Base-by-base conservation (phyloP, 1,139 yeast genomes). In the Magnusiomyces ingens region DNA sequence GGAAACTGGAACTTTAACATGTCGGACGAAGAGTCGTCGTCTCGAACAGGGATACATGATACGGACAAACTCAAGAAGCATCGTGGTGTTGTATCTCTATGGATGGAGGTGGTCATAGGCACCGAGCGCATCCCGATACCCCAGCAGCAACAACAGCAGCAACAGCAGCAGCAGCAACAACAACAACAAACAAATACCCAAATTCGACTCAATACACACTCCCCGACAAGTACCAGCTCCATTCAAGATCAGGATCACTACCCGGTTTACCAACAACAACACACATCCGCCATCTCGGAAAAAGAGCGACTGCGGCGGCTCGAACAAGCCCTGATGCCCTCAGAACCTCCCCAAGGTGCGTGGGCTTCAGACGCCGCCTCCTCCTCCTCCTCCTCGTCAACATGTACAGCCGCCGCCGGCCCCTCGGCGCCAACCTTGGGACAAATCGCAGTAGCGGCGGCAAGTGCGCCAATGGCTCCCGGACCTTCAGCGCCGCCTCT, bases 51-150 rank as follows among this genome's bases (percentile, higher is more conserved):
- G 15, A 81, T 84, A 66, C 77, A 87, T 50, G 88, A 89, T 63
- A 91, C 94, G 1, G 96, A 88, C 69, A 78, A 78, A 62, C 75
- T 83, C 61, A 87, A 87, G 65, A 71, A 89, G 54, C 77, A 82
- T 72, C 82, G 82, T 59, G 87, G 89, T 63, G 89, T 88, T 37
- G 74, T 89, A 8, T 89, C 89, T 43, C 70, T 88, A 60, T 87
- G 91, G 52, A 79, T 88, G 1, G 96, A 87, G 67, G 78, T 88
- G 1, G 75, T 87, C 17, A 77, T 89, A 38, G 97, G 97, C 4
- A 89, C 95, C 0, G 82, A 78, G 61, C 71, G 90, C 8, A 8
- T 26, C 4, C 8, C 32, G 32, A 26, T 26, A 26, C 32, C 58
- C 32, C 32, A 26, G 8, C 8, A 26, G 76, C 55, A 18, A 26